Percentiles rank a stretch among this genome's conserved stretches.
Evolutionary conservation across 148 eudicot species (phyloP).

Genomic region (Rhododendron molle): DNA sequence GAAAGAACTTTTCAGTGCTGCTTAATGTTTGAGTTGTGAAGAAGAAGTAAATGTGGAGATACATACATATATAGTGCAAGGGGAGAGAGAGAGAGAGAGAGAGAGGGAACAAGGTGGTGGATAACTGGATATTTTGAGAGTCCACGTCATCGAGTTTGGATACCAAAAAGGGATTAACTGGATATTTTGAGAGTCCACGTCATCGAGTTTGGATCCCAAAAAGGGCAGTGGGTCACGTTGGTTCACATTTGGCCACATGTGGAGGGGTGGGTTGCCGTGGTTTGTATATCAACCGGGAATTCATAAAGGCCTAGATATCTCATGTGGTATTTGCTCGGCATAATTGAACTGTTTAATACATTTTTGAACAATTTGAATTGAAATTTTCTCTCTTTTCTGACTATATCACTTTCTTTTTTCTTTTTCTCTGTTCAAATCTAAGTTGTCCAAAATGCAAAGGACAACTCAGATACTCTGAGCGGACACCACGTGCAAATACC

Average conservation of each 20-base stretch:
- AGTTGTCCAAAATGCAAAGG: no score
- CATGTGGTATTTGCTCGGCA: no score
- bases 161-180: background rate
- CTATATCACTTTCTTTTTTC: no score
- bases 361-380: no score
- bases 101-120: background rate
- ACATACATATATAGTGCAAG: background rate
- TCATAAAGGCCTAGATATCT: no score
- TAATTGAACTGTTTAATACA: no score
- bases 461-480: no score
- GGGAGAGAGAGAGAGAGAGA: background rate
- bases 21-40: background rate
- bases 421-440: no score
- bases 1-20: no score
- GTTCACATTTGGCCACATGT: background rate
- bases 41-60: background rate
- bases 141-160: background rate
- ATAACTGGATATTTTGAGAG: conserved; percentile 5
- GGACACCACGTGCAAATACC: no score
- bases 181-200: conserved; percentile 21
- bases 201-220: background rate
- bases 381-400: no score
- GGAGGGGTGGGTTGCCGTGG: background rate
- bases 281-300: background rate
- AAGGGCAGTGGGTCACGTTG: conserved; percentile 13